Evolutionary conservation across 805 yeast genomes (phyloP), one percentile per base, ranked within the genome.

Genomic region (Metschnikowia aberdeeniae): DNA sequence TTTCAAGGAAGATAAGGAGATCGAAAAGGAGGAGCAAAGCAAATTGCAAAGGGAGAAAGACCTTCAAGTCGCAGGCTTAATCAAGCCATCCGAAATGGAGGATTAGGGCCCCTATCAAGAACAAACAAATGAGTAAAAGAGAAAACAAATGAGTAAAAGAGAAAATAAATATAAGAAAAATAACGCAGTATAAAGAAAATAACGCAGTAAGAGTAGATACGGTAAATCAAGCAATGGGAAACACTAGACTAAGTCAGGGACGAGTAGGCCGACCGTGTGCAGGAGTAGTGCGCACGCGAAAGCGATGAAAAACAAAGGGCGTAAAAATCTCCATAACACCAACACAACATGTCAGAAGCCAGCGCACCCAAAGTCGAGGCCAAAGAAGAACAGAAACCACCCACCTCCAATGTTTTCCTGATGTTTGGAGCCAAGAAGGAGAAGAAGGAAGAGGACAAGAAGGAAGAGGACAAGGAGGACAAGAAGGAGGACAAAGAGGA

Each of bases 361-460:
- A 39, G 36, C 42, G 22, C 42, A 30, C 35, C 42, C 29, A 39
- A 39, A 39, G 42, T 39, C 20, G 42, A 62, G 46, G 56, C 59
- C 24, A 61, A 60, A 9, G 51, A 64, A 13, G 62, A 70, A 30
- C 78, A 80, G 52, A 64, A 73, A 51, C 87, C 87, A 34, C 95
- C 95, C 55, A 77, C 89, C 26, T 66, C 95, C 45, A 83, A 84
- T 63, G 95, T 89, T 19, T 90, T 92, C 63, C 82, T 95, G 62
- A 86, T 90, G 96, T 92, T 92, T 67, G 97, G 97, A 49, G 97
- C 95, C 54, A 83, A 83, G 66, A 83, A 86, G 64, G 81, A 81
- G 56, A 81, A 81, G 75, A 81, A 77, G 68, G 77, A 65, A 52
- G 66, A 55, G 45, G 59, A 48, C 13, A 50, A 47, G 27, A 81